These are phyloP conservation scores for Flaveria floridana DNA, from an alignment of 140 eudicot species.

Conservation along the genomic window DNA sequence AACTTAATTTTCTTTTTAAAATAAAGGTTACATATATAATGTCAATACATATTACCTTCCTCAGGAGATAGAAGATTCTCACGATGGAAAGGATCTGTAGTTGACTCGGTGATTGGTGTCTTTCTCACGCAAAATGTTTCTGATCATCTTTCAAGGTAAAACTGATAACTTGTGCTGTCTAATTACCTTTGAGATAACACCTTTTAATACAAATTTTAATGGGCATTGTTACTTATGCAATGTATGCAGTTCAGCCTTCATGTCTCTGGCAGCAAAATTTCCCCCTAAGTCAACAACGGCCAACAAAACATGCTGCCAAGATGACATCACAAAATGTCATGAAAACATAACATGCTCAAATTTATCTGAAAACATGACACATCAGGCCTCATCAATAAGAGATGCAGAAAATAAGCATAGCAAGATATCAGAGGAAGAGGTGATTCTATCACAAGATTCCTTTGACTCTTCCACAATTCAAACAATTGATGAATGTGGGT, in stretches of 20 bases:
- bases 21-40: not conserved
- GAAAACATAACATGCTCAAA: conserved; percentile 30
- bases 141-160: conserved; percentile 93
- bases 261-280: conserved; percentile 81
- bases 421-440: conserved; percentile 40
- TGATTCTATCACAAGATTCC: conserved; percentile 49
- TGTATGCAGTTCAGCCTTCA: conserved; percentile 84
- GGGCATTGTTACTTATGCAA: not conserved
- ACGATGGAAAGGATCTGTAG: conserved; percentile 97
- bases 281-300: conserved; percentile 42
- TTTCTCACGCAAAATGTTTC: conserved; percentile 95
- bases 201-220: not conserved
- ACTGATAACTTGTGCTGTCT: not conserved
- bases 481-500: conserved; percentile 43
- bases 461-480: conserved; percentile 44
- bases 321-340: conserved; percentile 24
- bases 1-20: not conserved
- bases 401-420: conserved; percentile 17
- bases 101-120: conserved; percentile 95
- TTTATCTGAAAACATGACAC: conserved; percentile 25
- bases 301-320: conserved; percentile 27
- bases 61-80: conserved; percentile 88
- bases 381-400: conserved; percentile 20
- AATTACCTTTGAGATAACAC: not conserved
- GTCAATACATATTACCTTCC: conserved; percentile 16